Base-by-base conservation (phyloP, 345 rosid genomes). In the Populus ilicifolia region DNA sequence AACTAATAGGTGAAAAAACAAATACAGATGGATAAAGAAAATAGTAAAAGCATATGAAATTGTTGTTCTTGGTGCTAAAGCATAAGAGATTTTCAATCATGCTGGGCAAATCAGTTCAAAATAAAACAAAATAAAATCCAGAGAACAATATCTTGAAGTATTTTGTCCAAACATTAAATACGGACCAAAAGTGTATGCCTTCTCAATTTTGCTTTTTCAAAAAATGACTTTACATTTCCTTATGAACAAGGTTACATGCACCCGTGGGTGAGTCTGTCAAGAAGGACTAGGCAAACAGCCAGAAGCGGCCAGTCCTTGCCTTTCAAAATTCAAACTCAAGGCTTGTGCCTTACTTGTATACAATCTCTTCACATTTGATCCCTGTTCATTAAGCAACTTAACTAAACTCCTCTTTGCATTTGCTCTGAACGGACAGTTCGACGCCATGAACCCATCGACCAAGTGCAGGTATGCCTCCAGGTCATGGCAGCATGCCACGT, bases 341-440 rank as follows among this genome's bases (percentile, higher is more conserved):
- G 87, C 80, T 25, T 83, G 79, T 23, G 93, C 92, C 77, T 91
- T 93, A 48, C 88, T 89, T 0, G 89, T 93, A 38, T 95, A 95
- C 87, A 95, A 80, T 75, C 87, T 86, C 79, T 96, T 96, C 17
- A 96, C 89, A 75, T 96, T 96, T 2, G 96, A 86, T 14, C 86
- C 81, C 46, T 96, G 98, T 43, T 96, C 97, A 33, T 87, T 87
- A 25, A 96, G 63, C 81, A 96, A 77, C 82, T 84, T 93, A 65
- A 81, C 87, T 17, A 96, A 78, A 82, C 99, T 96, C 66, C 99
- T 85, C 90, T 96, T 96, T 4, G 99, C 99, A 33, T 93, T 93
- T 43, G 92, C 75, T 67, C 98, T 87, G 68, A 96, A 96, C 7
- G 99, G 99, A 77, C 97, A 89, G 70, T 92, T 82, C 0, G 97